These are phyloP conservation scores for Tricholoma matsutake DNA, from an alignment of 768 basidiomycete genomes.

Conservation along the genomic window DNA sequence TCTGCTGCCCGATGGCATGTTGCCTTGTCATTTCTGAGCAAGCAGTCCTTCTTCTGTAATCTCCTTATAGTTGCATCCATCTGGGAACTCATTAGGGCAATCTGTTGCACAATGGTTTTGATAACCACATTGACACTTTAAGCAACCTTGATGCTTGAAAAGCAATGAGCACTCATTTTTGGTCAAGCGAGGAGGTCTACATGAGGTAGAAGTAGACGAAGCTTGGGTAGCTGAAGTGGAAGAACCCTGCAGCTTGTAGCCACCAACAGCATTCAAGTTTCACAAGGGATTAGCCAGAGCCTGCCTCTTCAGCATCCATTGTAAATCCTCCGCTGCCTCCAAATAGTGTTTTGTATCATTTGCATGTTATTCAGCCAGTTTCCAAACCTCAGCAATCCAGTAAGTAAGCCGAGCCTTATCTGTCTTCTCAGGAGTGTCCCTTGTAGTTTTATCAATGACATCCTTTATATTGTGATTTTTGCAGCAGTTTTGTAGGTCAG, in stretches of 20 bases:
- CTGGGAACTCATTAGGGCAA: background rate
- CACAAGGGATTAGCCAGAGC: background rate
- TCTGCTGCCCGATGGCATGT: background rate
- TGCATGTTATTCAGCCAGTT: background rate
- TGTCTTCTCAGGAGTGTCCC: too few relatives aligned
- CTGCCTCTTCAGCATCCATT: background rate
- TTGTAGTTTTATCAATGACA: too few relatives aligned
- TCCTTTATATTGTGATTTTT: too few relatives aligned
- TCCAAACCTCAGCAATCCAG: too few relatives aligned
- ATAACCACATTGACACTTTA: background rate
- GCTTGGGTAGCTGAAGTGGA: background rate
- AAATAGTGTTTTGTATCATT: background rate
- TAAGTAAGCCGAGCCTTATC: too few relatives aligned
- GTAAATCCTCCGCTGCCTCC: background rate
- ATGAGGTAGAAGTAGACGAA: background rate
- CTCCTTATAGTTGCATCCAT: background rate
- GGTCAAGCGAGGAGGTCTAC: background rate
- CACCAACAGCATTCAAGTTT: background rate
- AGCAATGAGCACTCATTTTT: background rate
- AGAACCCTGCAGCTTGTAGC: background rate
- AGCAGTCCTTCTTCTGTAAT: background rate
- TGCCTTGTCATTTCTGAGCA: background rate
- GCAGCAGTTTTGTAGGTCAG: too few relatives aligned
- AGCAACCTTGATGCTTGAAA: background rate
- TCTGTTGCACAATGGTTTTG: background rate